Conservation (phyloP, 2,329 filamentous ascomycete genomes). For the Neospermospora avenae region DNA sequence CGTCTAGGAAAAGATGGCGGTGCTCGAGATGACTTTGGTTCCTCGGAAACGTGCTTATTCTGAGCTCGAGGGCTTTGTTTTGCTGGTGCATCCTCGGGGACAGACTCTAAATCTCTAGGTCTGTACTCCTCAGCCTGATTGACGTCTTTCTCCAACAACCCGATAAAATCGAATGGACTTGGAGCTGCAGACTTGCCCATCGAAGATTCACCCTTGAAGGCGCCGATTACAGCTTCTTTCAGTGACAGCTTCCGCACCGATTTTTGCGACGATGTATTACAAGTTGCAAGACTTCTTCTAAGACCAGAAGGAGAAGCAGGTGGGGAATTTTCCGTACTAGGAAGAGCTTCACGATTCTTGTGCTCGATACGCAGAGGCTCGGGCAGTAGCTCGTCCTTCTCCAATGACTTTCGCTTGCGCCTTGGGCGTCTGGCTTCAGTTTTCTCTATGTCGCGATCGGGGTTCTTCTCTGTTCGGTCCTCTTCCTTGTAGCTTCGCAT, state of each 20-base stretch:
- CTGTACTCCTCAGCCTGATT: slow-evolving; percentile 16
- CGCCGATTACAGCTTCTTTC: slow-evolving; percentile 57
- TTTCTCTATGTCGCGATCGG: slow-evolving; percentile 16
- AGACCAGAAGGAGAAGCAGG: slow-evolving; percentile 39
- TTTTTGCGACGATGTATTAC: slow-evolving; percentile 49
- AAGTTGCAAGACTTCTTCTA: slow-evolving; percentile 55
- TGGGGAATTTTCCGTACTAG: slow-evolving; percentile 27
- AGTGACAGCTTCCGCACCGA: slow-evolving; percentile 47
- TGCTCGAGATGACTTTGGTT: slow-evolving; percentile 16
- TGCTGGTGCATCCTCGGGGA: slow-evolving; percentile 12
- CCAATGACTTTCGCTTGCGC: slow-evolving; percentile 20
- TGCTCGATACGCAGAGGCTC: slow-evolving; percentile 30
- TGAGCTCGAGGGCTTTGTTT: slow-evolving; percentile 11
- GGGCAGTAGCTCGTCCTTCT: slow-evolving; percentile 27
- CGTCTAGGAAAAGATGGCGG: slow-evolving; percentile 18
- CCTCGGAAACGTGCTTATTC: slow-evolving; percentile 16
- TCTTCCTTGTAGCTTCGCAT: slow-evolving; percentile 29
- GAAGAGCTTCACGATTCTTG: slow-evolving; percentile 30
- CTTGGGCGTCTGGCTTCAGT: slow-evolving; percentile 12
- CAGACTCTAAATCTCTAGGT: slow-evolving; percentile 9
- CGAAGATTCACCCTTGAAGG: slow-evolving; percentile 59
- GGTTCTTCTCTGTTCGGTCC: slow-evolving; percentile 20
- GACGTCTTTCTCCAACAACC: slow-evolving; percentile 23
- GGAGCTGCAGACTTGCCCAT: slow-evolving; percentile 24
- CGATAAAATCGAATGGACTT: slow-evolving; percentile 26